Evolutionary conservation across 2,329 filamentous ascomycete species (phyloP), one percentile per base, ranked within the genome.

Genomic region (Cordyceps pruinosa): DNA sequence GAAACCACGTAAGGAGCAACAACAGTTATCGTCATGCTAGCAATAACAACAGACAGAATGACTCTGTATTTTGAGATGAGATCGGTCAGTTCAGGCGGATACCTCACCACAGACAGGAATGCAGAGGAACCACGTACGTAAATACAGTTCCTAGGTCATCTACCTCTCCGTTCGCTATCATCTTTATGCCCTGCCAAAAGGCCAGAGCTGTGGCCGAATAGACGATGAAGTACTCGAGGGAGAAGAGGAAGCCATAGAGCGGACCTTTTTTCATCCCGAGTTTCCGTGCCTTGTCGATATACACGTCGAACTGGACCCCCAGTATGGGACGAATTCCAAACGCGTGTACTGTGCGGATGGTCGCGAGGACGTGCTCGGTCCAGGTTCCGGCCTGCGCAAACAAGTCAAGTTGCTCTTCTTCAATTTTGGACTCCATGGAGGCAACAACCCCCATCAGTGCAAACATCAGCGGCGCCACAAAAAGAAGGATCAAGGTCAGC

Each of bases 101-200:
- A n/a, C n/a, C 37, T 13, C 8, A 7, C 13, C 17, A 37, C 15
- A 17, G 8, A 30, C 12, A 4, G 8, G 13, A 23, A 32, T 10
- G 21, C 5, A 47, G 23, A n/a, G 17, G 5, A 17, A 19, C 2
- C 5, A 63, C 69, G 49, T 58, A 72, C 68, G 68, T 74, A 34
- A 77, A 73, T 28, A 77, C 71, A 12, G 68, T 65, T 12, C 75
- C 75, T 6, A 69, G 64, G 8, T 68, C 62, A 1, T 60, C 39
- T 26, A 77, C 71, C 54, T 75, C 70, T 13, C 73, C 73, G 1
- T 63, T 64, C 10, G 66, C 63, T 17, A 70, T 64, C 66, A 77
- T 70, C 28, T 63, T 65, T 35, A 75, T 63, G 9, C 75, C 75
- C 57, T 76, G 74, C 75, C 75, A 77, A 53, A 77, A 77, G 8